These are phyloP conservation scores for Scheffersomyces lignicola DNA, from an alignment of 1,139 yeast genomes.

Conservation along the genomic window DNA sequence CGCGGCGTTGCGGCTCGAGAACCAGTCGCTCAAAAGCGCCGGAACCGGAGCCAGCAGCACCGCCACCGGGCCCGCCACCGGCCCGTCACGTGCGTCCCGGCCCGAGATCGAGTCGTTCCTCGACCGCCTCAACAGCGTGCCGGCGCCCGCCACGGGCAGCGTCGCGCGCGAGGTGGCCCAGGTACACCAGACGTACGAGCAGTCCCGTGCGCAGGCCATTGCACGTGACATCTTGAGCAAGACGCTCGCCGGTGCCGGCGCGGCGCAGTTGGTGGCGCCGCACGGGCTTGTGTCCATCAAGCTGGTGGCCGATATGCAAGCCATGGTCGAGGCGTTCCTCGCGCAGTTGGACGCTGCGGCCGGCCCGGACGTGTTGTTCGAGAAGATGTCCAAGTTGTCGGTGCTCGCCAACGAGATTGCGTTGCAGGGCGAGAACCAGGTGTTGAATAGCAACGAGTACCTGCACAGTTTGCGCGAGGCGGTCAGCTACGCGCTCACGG, in stretches of 20 bases:
- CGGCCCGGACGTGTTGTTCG: conserved; percentile 50
- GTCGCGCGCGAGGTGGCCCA: too few species aligned
- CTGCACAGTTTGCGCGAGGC: conserved; percentile 59
- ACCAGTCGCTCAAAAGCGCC: conserved; percentile 35
- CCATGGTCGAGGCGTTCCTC: conserved; percentile 48
- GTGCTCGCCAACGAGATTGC: conserved; percentile 51
- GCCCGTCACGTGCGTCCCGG: conserved; percentile 5
- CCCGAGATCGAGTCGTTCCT: conserved; percentile 6
- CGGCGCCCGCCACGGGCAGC: conserved; percentile 6
- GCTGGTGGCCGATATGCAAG: conserved; percentile 45
- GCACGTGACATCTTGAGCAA: conserved; percentile 23
- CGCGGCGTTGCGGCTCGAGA: conserved; percentile 42
- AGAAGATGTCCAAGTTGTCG: conserved; percentile 53
- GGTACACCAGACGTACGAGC: conserved; percentile 46
- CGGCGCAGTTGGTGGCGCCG: conserved; percentile 33
- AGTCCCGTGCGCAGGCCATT: conserved; percentile 32
- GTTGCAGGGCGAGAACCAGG: conserved; percentile 37
- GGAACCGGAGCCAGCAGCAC: conserved; percentile 8
- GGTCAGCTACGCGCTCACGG: conserved; percentile 73
- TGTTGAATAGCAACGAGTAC: conserved; percentile 36
- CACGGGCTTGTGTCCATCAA: conserved; percentile 48
- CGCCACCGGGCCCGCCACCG: conserved; percentile 7
- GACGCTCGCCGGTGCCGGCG: conserved; percentile 23
- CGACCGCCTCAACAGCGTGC: conserved; percentile 4
- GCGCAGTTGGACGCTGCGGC: conserved; percentile 32